Percentiles rank a stretch among this genome's conserved stretches.
Evolutionary conservation across 352 stramenopile species (phyloP).

Genomic region (Globisporangium alternatum): DNA sequence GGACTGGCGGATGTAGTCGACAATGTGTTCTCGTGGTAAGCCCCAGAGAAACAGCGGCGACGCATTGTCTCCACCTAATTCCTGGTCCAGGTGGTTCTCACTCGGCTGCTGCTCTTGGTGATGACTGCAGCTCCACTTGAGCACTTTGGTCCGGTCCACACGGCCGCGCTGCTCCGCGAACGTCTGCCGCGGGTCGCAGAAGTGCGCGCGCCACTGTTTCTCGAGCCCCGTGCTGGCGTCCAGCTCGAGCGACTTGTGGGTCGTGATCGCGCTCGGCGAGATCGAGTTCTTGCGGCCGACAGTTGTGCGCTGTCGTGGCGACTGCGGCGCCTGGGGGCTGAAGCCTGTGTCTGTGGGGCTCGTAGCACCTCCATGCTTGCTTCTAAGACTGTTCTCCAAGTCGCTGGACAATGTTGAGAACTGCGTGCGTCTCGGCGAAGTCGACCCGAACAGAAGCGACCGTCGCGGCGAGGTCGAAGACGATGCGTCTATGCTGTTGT

Average conservation of each 20-base stretch:
- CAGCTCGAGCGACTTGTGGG: constrained; percentile 9
- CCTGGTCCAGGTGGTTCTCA: neutral
- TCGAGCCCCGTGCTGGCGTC: constrained; percentile 34
- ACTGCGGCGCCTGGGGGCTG: constrained; percentile 3
- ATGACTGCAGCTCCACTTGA: constrained; percentile 24
- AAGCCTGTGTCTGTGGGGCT: neutral
- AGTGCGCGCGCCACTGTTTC: constrained; percentile 46
- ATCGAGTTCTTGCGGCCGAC: constrained; percentile 10
- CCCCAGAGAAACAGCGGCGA: constrained; percentile 59
- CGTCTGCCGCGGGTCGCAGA: constrained; percentile 27
- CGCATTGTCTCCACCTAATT: neutral
- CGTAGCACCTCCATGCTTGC: neutral
- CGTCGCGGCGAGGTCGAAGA: constrained; percentile 16
- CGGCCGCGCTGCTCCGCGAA: constrained; percentile 32
- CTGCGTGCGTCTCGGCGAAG: constrained; percentile 16
- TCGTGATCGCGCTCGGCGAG: constrained; percentile 2
- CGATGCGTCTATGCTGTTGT: neutral
- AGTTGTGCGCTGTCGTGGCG: constrained; percentile 9
- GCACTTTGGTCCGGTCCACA: constrained; percentile 52
- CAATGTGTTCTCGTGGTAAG: constrained; percentile 62
- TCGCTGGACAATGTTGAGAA: constrained; percentile 4
- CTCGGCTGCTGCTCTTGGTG: neutral
- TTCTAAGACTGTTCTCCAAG: neutral
- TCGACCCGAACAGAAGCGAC: neutral
- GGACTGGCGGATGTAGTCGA: constrained; percentile 78